Base-by-base conservation (phyloP, 768 basidiomycete genomes). In the Leccinum imitatum region DNA sequence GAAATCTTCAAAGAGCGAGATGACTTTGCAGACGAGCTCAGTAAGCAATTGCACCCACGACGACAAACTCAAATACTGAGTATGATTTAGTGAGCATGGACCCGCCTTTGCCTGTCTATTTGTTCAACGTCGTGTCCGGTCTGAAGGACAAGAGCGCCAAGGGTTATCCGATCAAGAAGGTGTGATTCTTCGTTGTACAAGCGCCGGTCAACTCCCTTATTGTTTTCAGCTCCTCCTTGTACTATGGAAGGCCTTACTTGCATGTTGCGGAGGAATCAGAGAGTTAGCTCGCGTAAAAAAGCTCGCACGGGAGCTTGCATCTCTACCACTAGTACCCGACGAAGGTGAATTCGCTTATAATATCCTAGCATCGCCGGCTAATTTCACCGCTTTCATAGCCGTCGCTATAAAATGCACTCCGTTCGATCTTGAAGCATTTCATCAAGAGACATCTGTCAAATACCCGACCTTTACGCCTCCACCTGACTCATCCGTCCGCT, bases 81-180 rank as follows among this genome's bases (percentile, higher is more conserved):
- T 52, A 41, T n/a, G 44, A 51, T 53, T 55, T 63, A 98, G 96
- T 99, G 95, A 90, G 90, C 65, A 81, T 96, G 76, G 93, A 96
- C 51, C 95, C 95, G 13, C 95, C 97, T 13, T 77, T 98, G 21
- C 95, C 96, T 1, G 87, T 96, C 7, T 95, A 95, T 69, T 79
- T 98, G 17, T 93, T 97, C 78, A 89, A 89, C 56, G 83, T 95
- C 51, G 88, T 98, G n/a, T 88, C 93, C 23, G 87, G 88, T 46
- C 78, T 98, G 46, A 87, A 93, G 65, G 96, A 98, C 72, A 93
- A 94, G 77, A 91, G 90, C 69, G 90, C 93, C 2, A 95, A 92
- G 69, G 93, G 93, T 6, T 99, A 97, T 75, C 97, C 97, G 0
- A 91, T 97, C 67, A 99, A 98, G 78, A 98, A 98, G 84, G 95